Evolutionary conservation across 106 monocot genomes (phyloP).

Genomic region (Phalaenopsis equestris): DNA sequence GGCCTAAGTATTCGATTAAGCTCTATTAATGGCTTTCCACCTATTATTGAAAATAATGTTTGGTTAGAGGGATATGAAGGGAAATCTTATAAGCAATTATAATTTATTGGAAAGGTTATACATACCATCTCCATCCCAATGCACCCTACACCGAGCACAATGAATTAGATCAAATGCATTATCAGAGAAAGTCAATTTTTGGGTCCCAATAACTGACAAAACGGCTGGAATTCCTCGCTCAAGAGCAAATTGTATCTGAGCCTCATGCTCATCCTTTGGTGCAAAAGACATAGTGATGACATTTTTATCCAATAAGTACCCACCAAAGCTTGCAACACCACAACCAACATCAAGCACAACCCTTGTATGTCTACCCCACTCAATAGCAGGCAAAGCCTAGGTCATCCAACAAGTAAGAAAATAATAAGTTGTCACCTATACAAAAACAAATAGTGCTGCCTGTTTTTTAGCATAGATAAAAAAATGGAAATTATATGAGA

Average conservation of each 20-base stretch:
- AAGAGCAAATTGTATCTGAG: conserved; percentile 93
- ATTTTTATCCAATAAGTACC: conserved; percentile 54
- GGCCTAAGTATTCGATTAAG: conserved; percentile 88
- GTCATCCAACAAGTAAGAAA: conserved; percentile 11
- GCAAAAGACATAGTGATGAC: conserved; percentile 86
- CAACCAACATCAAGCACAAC: conserved; percentile 94
- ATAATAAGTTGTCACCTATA: neutral
- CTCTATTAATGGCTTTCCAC: conserved; percentile 85
- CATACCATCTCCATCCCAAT: conserved; percentile 88
- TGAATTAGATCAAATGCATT: conserved; percentile 81
- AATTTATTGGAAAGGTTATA: neutral
- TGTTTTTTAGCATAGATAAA: neutral
- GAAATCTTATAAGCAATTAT: neutral
- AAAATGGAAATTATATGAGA: neutral
- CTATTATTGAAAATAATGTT: conserved; percentile 27
- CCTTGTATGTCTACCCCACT: conserved; percentile 77
- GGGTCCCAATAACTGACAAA: conserved; percentile 71
- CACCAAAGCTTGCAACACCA: conserved; percentile 98
- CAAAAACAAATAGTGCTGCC: neutral
- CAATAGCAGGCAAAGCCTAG: conserved; percentile 59
- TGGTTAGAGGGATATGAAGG: neutral
- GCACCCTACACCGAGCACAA: conserved; percentile 83
- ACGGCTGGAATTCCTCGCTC: conserved; percentile 89
- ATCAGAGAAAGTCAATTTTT: conserved; percentile 72
- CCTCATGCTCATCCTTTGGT: conserved; percentile 91